Percentiles rank a stretch among this genome's conserved stretches.
Conservation (phyloP, 1,284 basidiomycete genomes). For the Takashimella tepidaria region DNA sequence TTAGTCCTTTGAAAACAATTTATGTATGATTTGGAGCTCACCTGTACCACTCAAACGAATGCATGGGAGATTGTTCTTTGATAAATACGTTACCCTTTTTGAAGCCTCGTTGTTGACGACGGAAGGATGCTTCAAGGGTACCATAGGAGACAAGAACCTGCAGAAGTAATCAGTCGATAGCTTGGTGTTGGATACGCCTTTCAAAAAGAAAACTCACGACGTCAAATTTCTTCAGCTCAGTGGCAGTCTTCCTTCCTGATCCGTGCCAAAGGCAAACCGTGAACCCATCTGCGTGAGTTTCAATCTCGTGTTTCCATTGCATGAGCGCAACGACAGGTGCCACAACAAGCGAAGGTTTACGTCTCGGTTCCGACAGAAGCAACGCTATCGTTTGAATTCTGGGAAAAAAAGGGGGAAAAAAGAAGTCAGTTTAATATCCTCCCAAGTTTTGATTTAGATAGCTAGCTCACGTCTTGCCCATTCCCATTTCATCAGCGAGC, state of each 20-base stretch:
- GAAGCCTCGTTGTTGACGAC: slow-evolving; percentile 89
- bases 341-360: slow-evolving; percentile 82
- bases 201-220: slow-evolving; percentile 57
- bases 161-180: background rate
- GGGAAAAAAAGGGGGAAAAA: too few relatives aligned
- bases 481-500: slow-evolving; percentile 72
- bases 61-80: slow-evolving; percentile 83
- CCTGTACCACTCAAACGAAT: slow-evolving; percentile 80
- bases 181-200: background rate
- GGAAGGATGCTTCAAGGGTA: slow-evolving; percentile 85
- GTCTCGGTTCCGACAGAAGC: slow-evolving; percentile 60
- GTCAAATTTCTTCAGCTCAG: slow-evolving; percentile 76
- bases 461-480: slow-evolving; percentile 67
- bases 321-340: slow-evolving; percentile 97
- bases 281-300: slow-evolving; percentile 69
- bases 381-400: slow-evolving; percentile 96
- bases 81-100: slow-evolving; percentile 77
- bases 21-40: slow-evolving; percentile 62
- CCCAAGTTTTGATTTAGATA: background rate
- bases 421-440: background rate
- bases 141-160: slow-evolving; percentile 56
- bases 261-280: slow-evolving; percentile 90
- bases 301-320: slow-evolving; percentile 97
- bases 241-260: slow-evolving; percentile 53
- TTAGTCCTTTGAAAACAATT: slow-evolving; percentile 7